Evolutionary conservation across 768 basidiomycete species (phyloP), one percentile per base, ranked within the genome.

Genomic region (Pluteus cervinus): DNA sequence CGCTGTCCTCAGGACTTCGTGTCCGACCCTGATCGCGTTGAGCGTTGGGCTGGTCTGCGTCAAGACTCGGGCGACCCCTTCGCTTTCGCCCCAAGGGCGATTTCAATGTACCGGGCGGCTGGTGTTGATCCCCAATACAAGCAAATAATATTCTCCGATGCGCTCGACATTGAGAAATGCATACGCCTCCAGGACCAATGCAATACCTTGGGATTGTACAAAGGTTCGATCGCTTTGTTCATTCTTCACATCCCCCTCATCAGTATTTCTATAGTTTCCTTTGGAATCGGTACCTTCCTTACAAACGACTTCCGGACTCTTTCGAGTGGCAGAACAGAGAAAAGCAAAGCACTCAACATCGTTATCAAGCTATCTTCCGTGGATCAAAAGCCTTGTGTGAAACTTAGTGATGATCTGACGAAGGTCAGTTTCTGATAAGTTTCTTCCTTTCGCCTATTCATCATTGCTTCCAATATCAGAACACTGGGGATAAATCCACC

Each of bases 61-160:
- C 96, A 99, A 53, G 96, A 99, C 56, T 92, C 88, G 1, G 96
- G 96, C 3, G 82, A 94, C 51, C 91, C 94, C 0, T 73, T 85
- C 41, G 58, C 55, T n/a, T 98, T 89, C 52, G 89, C 81, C 4
- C 73, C 75, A 7, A 69, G 72, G 14, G 90, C 81, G 7, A 85
- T 80, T 51, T 67, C 73, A 43, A 68, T 82, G 39, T 98, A 89
- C 57, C 61, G 76, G 37, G 62, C 67, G 7, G 61, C 94, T 2
- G 85, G 81, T 0, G 76, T 90, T 26, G 78, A 88, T 37, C 60
- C 71, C 28, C 60, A 60, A 28, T 65, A 68, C 30, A 93, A 88
- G 58, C 59, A 64, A 31, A 73, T 96, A 42, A 72, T 97, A 18
- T 98, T 79, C 58, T 94, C 91, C 21, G 94, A 99, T 52, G 63